Evolutionary conservation across 371 early-diverging fungal genomes (phyloP).

Genomic region (Dentiscutata heterogama): DNA sequence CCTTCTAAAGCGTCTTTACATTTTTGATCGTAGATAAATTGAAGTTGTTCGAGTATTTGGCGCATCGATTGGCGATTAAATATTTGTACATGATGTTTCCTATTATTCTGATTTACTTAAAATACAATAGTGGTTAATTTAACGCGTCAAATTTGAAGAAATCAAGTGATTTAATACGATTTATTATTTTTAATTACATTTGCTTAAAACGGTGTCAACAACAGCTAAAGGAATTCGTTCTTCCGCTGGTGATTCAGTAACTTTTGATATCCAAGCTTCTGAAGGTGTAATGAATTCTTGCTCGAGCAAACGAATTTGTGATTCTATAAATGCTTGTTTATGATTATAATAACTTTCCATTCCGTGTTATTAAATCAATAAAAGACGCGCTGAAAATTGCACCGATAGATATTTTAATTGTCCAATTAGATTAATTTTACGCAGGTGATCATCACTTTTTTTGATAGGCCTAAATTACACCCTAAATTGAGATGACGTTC

Average conservation of each 20-base stretch:
- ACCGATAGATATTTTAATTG: no score
- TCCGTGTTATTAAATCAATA: not conserved
- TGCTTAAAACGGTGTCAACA: conserved; percentile 21
- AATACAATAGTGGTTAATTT: not conserved
- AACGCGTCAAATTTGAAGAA: not conserved
- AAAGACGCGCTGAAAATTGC: no score
- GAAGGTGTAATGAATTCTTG: conserved; percentile 28
- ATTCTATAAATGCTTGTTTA: conserved; percentile 36
- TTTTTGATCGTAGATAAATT: conserved; percentile 2
- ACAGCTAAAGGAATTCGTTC: not conserved
- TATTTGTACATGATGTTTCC: conserved; percentile 16
- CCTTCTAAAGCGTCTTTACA: conserved; percentile 28
- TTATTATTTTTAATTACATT: conserved; percentile 23
- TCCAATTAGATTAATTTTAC: no score
- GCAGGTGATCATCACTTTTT: no score
- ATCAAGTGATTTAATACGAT: not conserved
- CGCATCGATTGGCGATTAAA: conserved; percentile 38
- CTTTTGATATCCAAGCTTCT: conserved; percentile 1
- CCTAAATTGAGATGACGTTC: no score
- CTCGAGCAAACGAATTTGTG: conserved; percentile 26
- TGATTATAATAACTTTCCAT: conserved; percentile 28
- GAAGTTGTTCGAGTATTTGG: conserved; percentile 41
- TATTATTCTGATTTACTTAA: conserved; percentile 28
- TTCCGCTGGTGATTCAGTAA: not conserved
- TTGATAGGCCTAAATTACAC: no score